Conservation (phyloP, 78 protist species). For the Bodo saltans region DNA sequence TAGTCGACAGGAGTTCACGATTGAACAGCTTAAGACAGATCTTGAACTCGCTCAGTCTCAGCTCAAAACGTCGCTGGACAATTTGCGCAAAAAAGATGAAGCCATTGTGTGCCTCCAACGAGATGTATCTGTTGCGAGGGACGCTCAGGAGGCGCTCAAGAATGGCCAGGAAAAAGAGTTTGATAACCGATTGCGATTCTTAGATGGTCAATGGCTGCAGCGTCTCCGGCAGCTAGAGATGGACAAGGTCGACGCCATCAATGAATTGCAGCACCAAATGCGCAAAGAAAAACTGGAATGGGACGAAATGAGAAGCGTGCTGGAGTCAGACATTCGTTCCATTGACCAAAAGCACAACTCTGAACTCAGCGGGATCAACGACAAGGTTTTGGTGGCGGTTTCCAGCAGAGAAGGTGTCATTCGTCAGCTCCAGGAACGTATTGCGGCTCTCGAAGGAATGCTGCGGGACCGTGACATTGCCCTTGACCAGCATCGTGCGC, state of each 20-base stretch:
- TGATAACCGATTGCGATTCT: not conserved
- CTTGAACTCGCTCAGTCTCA: not conserved
- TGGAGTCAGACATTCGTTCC: not conserved
- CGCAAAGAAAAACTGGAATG: not conserved
- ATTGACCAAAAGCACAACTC: not conserved
- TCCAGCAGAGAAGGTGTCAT: not conserved
- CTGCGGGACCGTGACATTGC: not conserved
- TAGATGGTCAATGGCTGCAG: not conserved
- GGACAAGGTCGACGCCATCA: not conserved
- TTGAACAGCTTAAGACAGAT: not conserved
- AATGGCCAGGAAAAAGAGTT: not conserved
- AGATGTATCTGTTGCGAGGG: not conserved
- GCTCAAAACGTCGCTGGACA: not conserved
- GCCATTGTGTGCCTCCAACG: not conserved
- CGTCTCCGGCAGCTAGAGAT: not conserved
- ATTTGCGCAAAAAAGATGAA: not conserved
- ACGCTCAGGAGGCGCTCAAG: not conserved
- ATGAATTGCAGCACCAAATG: not conserved
- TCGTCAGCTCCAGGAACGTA: not conserved
- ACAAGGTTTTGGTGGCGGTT: not conserved
- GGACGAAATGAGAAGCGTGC: not conserved
- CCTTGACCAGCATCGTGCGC: not conserved
- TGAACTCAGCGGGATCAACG: not conserved
- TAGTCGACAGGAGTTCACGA: not conserved
- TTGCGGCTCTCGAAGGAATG: not conserved